Evolutionary conservation across 805 yeast species (phyloP), one percentile per base, ranked within the genome.

Genomic region (Yarrowia porcina): DNA sequence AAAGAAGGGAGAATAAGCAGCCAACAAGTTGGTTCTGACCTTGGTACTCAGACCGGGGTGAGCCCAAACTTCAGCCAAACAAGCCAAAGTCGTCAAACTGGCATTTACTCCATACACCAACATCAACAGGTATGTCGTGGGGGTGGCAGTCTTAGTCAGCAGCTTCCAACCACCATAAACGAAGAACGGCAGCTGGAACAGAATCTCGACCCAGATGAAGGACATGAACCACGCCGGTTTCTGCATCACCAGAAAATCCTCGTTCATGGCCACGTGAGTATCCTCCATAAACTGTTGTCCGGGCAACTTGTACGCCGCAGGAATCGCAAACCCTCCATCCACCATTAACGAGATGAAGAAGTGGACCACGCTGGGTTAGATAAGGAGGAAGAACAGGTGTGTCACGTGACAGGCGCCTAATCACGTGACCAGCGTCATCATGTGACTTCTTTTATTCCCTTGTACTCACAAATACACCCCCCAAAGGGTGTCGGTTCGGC

Each of bases 91-190:
- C 5, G 97, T 90, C 59, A 88, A 76, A 4, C 87, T 76, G 0
- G 97, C 98, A 70, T 90, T 90, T 68, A 88, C 81, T 3, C 93
- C 97, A 73, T 94, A 93, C 6, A 86, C 69, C 13, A 83, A 75
- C 67, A 86, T 72, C 70, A 77, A 79, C 23, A 75, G 73, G 63
- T 79, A 79, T 17, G 77, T 70, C 18, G 61, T 39, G 30, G 61
- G 61, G 1, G 47, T 56, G n/a, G 25, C 8, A 27, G 30, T 39
- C 49, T 56, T 39, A 23, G 49, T 30, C 59, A 65, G 63, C 32
- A 81, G 67, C 36, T 71, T 70, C 45, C 66, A 68, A 0, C 79
- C 78, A 12, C 80, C 83, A 13, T 75, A 66, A 72, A 93, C 89
- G 73, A 94, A 94, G 28, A 89, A 77, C 0, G 99, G 99, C 59